Base-by-base conservation (phyloP, 2,329 filamentous ascomycete species). In the Aspergillus pseudoterreus region DNA sequence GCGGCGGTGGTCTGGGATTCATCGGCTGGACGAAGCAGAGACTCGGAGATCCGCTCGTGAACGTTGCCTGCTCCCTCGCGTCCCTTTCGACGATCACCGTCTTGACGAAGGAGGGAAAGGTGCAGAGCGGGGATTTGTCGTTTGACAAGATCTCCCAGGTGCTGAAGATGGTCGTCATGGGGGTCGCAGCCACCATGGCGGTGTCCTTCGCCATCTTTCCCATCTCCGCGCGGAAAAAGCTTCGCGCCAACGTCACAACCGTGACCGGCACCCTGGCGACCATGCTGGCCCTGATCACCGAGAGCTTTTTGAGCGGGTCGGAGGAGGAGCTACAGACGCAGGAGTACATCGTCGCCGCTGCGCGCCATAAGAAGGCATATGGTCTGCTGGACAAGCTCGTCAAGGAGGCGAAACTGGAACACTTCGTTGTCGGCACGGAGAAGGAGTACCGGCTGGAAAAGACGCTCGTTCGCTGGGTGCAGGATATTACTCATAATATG, bases 21-120 rank as follows among this genome's bases (percentile, higher is more conserved):
- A 81, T 96, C 24, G 92, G 88, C 41, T 95, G 90, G 90, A 82
- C 87, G 50, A 95, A 95, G 71, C 88, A 92, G 66, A 85, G 78
- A 60, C 78, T 90, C 54, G 88, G 87, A 54, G 85, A 88, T 61
- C 88, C 90, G 6, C 74, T 94, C 50, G 89, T 94, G 57, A 92
- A 91, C 64, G 87, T 92, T 33, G 89, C 87, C 44, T 90, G 88
- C 60, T 96, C 91, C 30, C 77, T 96, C 58, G 84, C 92, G 6
- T 92, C 90, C 32, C 84, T 97, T 52, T 90, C 90, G 45, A 88
- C 94, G 57, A 95, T 96, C 65, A 92, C 88, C 2, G 83, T 95
- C 43, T 76, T 96, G 55, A 96, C 92, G 10, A 95, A 95, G 71
- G 92, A 96, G 70, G 91, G 90, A 46, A 85, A 90, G 2, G 85